These are phyloP conservation scores for Pseudisothecium myosuroides DNA, from an alignment of 225 moss, liverwort and hornwort species.

Conservation along the genomic window DNA sequence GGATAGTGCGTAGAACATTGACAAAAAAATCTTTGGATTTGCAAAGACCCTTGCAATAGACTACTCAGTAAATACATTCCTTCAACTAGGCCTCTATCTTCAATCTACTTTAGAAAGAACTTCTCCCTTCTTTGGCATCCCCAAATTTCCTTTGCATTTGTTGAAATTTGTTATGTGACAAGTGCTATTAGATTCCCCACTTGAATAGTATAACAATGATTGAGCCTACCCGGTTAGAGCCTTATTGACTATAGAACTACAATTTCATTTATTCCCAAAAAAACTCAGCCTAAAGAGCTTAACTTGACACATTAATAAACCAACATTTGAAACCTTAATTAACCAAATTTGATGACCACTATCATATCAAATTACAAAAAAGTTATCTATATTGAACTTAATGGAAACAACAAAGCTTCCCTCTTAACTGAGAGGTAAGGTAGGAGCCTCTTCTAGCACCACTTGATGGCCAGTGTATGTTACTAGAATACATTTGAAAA, in stretches of 20 bases:
- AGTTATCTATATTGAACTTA: neutral
- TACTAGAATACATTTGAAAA: neutral
- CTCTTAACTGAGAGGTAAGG: accelerated
- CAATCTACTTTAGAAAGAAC: accelerated
- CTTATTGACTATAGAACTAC: accelerated
- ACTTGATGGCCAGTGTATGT: neutral
- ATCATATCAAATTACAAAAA: neutral
- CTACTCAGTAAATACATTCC: accelerated
- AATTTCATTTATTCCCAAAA: neutral
- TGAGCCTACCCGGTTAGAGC: accelerated
- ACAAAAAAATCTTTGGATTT: neutral
- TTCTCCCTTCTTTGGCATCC: accelerated
- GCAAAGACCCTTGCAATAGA: accelerated
- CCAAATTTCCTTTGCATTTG: neutral
- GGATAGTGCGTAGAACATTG: neutral
- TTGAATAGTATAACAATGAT: neutral
- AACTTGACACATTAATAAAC: neutral
- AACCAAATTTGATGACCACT: neutral
- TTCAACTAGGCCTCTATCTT: accelerated
- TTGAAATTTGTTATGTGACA: neutral
- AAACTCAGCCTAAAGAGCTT: no score
- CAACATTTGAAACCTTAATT: neutral
- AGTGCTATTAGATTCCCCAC: neutral
- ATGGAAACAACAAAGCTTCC: neutral
- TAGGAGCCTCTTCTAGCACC: neutral